Base-by-base conservation (phyloP, 306 rosid genomes). In the Prunus mongolica region DNA sequence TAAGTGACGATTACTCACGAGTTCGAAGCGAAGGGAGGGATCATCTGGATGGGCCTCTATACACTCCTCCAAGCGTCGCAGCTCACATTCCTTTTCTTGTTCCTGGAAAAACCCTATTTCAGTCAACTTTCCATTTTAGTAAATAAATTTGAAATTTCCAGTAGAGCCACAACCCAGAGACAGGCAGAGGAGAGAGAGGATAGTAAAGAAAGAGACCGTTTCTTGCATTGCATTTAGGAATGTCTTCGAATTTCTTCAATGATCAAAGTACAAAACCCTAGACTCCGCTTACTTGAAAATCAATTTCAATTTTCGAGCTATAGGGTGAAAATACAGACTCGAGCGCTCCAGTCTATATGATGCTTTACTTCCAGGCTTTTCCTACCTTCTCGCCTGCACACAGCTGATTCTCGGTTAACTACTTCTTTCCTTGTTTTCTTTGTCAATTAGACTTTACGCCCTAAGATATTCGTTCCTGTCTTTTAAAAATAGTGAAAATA, bases 1-100 rank as follows among this genome's bases (percentile, higher is more conserved):
- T 4, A 20, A 34, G 49, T 32, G 9, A 22, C 50, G 41, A 16
- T 18, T 30, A 46, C 68, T 46, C 68, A 86, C 93, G 41, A 84
- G 83, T 55, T 86, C 71, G 77, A 84, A 86, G 80, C 78, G 90
- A n/a, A 86, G 82, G 7, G 88, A 80, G 47, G 89, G 80, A 16
- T 87, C 89, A 12, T 89, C 87, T 1, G 91, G 87, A 32, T 73
- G 72, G 45, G 78, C 83, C 63, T 82, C 73, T 50, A 86, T 52
- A 8, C 85, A 67, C 52, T 83, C 86, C 71, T 82, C 78, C 70
- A 83, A 73, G 30, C 58, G 85, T 80, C 58, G 80, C 32, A 78
- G 63, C 64, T 50, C 64, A 4, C 30, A 84, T 47, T 73, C 80
- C 49, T 75, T 60, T 62, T 38, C 76, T 65, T 63, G 73, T 50